Evolutionary conservation across 1,284 basidiomycete species (phyloP).

Genomic region (Polyporus tsugae): DNA sequence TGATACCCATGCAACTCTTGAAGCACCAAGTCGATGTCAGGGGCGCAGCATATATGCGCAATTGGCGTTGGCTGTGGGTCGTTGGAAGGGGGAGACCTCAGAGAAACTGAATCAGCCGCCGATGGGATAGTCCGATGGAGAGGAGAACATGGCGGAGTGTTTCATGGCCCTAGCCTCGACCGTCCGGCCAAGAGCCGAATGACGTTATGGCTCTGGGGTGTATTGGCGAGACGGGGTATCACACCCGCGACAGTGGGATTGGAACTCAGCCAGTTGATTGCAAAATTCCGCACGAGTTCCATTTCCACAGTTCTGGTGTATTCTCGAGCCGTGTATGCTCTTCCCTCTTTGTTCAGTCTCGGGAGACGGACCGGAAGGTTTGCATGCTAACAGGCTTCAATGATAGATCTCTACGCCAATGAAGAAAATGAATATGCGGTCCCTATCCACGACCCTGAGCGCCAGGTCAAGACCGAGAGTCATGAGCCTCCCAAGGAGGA

Average conservation of each 20-base stretch:
- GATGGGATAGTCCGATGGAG: conserved; percentile 26
- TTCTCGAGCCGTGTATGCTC: too few species aligned
- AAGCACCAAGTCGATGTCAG: neutral
- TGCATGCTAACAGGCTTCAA: conserved; percentile 23
- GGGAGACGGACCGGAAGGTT: too few species aligned
- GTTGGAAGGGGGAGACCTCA: conserved; percentile 6
- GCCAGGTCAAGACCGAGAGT: conserved; percentile 33
- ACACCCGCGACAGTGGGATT: too few species aligned
- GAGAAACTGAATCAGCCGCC: conserved; percentile 26
- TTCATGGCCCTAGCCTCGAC: neutral
- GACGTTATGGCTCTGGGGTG: neutral
- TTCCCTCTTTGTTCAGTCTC: too few species aligned
- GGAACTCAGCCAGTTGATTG: too few species aligned
- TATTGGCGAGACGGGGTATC: too few species aligned
- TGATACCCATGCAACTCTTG: too few species aligned
- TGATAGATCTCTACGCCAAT: conserved; percentile 79
- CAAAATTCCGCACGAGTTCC: too few species aligned
- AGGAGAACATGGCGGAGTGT: neutral
- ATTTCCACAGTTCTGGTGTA: too few species aligned
- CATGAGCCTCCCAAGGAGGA: conserved; percentile 41
- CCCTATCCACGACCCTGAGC: conserved; percentile 44
- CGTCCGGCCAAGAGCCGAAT: neutral
- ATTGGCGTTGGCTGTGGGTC: too few species aligned
- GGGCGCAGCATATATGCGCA: too few species aligned
- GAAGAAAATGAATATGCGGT: conserved; percentile 71